Evolutionary conservation across 139 green algal species (phyloP).

Genomic region (Chlamydomonas sp.): DNA sequence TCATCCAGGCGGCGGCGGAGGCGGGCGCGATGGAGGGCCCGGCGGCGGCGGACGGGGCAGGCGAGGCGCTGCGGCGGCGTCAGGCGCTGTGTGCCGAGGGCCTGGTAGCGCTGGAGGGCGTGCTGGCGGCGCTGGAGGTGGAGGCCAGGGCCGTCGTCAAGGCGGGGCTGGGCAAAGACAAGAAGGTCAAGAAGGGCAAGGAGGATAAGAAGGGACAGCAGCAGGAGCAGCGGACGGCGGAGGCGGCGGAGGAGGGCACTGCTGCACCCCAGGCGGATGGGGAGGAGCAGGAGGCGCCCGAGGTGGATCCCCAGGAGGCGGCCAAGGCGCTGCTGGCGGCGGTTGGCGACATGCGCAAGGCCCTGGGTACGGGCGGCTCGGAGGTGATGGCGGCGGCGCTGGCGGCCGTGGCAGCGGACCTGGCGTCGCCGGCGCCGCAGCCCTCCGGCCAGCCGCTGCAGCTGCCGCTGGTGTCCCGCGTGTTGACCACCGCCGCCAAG

Average conservation of each 20-base stretch:
- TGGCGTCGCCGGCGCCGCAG: not conserved
- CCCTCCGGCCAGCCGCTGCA: conserved; percentile 2
- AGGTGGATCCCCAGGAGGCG: not conserved
- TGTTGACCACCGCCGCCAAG: conserved; percentile 43
- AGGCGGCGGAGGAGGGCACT: no score
- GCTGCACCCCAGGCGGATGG: no score
- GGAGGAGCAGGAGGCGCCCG: not conserved
- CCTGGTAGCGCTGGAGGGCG: not conserved
- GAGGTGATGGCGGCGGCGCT: conserved; percentile 16
- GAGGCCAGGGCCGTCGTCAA: not conserved
- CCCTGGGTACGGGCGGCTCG: not conserved
- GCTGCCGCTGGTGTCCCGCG: conserved; percentile 7
- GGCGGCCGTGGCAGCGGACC: not conserved
- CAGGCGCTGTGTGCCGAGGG: not conserved
- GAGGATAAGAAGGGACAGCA: conserved; percentile 1
- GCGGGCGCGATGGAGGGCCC: not conserved
- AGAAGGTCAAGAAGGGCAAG: not conserved
- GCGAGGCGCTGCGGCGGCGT: not conserved
- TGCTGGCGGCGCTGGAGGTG: conserved; percentile 3
- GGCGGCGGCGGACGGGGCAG: not conserved
- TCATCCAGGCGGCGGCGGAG: no score
- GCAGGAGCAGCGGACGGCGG: not conserved
- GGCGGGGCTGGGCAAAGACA: not conserved
- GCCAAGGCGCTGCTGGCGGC: conserved; percentile 8
- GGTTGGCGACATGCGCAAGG: not conserved